Base-by-base conservation (phyloP, 2,329 filamentous ascomycete genomes). In the Claviceps capensis region DNA sequence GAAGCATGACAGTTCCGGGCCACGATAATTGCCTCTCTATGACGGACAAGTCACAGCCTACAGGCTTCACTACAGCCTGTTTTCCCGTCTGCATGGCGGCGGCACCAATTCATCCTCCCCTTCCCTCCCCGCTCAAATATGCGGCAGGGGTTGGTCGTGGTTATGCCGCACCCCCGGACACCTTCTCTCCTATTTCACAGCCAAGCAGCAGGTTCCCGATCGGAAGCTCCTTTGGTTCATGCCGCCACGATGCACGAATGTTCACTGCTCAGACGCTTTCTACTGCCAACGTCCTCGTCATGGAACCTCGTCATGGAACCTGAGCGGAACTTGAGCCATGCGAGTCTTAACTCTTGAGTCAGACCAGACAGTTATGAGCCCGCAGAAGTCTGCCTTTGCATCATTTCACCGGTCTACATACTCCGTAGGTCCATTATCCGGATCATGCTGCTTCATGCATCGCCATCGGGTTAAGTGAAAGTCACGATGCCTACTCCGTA, bases 81-180 rank as follows among this genome's bases (percentile, higher is more conserved):
- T 26, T 34, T 38, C 46, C 46, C 19, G 45, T 38, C 45, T 40
- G 49, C 44, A 41, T 41, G 45, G 43, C 38, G 7, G 43, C 47
- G 48, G 48, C 38, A 47, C 44, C 48, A 50, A 42, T 41, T 13
- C 30, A 23, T 26, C 23, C 23, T 45, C 30, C 30, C 30, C 30
- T 30, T 30, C 30, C 9, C 30, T 30, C 30, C 9, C 30, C 30
- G 30, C 30, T 34, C 30, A 34, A 34, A 53, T 50, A 47, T 38
- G 48, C 36, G 30, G 52, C 52, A 53, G 52, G 52, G 48, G 44
- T 53, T 38, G 13, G 22, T 34, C 9, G 16, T 47, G 43, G 26
- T 16, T 41, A 30, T 26, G 43, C 43, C 43, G 23, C 43, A 23
- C 26, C 43, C 43, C 30, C 30, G 30, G 30, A 34, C 30, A 34